These are phyloP conservation scores for Geotrichum citri-aurantii DNA, from an alignment of 1,139 yeast species.

Conservation along the genomic window DNA sequence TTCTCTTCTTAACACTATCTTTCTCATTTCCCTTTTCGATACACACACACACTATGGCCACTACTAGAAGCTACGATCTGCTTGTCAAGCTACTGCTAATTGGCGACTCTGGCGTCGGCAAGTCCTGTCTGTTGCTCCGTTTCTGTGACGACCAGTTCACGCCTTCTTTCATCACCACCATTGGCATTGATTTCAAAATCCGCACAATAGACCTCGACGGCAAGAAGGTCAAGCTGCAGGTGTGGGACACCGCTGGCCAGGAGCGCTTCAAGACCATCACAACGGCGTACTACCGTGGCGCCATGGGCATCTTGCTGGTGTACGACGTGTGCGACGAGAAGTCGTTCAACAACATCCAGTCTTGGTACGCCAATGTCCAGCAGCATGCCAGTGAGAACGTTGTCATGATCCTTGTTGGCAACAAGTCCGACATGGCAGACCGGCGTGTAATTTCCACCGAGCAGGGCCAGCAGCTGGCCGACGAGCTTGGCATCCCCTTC, in stretches of 20 bases:
- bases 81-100: slow-evolving; percentile 89
- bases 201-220: slow-evolving; percentile 94
- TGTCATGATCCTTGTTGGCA: slow-evolving; percentile 87
- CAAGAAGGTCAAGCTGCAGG: slow-evolving; percentile 86
- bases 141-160: slow-evolving; percentile 97
- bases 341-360: slow-evolving; percentile 78
- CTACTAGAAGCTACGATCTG: slow-evolving; percentile 81
- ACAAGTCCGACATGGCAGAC: slow-evolving; percentile 79
- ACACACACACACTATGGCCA: slow-evolving; percentile 28
- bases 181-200: slow-evolving; percentile 96
- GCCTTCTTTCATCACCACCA: slow-evolving; percentile 93
- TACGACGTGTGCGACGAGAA: slow-evolving; percentile 95
- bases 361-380: slow-evolving; percentile 92
- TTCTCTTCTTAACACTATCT: not conserved
- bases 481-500: slow-evolving; percentile 81
- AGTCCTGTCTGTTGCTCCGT: slow-evolving; percentile 87
- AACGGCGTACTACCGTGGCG: slow-evolving; percentile 97
- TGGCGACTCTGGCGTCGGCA: slow-evolving; percentile 95
- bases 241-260: slow-evolving; percentile 99
- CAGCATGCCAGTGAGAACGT: slow-evolving; percentile 97
- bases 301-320: slow-evolving; percentile 94
- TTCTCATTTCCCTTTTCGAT: too few species aligned
- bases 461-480: slow-evolving; percentile 88
- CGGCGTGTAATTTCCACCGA: slow-evolving; percentile 72
- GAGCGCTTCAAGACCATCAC: slow-evolving; percentile 97